Conservation (phyloP, 371 early-diverging fungal genomes). For the Lichtheimia ornata region DNA sequence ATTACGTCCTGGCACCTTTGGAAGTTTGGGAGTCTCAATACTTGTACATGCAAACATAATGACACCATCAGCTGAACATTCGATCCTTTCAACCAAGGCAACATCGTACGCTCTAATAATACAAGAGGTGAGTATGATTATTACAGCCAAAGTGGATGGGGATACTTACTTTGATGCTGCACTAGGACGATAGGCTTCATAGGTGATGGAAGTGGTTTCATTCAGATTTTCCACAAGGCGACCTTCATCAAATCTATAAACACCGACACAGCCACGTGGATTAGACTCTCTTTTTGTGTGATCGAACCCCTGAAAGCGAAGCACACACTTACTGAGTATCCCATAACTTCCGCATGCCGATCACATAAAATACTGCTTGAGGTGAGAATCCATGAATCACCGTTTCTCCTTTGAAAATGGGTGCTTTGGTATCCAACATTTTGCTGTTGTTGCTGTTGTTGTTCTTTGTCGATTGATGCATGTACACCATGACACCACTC, state of each 20-base stretch:
- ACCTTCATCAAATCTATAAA: conserved; percentile 55
- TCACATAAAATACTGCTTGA: conserved; percentile 67
- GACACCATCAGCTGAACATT: conserved; percentile 59
- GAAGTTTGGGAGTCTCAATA: conserved; percentile 62
- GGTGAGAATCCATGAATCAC: conserved; percentile 67
- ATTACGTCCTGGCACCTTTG: conserved; percentile 54
- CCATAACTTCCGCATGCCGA: conserved; percentile 71
- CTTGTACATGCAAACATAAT: conserved; percentile 69
- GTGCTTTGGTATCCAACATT: conserved; percentile 42
- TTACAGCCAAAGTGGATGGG: background rate
- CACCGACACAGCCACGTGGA: conserved; percentile 1
- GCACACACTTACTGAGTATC: conserved; percentile 47
- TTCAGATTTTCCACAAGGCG: conserved; percentile 54
- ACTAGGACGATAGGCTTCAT: conserved; percentile 52
- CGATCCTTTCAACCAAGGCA: conserved; percentile 64
- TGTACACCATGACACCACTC: conserved; percentile 63
- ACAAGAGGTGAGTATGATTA: background rate
- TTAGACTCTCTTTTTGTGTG: background rate
- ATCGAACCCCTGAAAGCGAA: background rate
- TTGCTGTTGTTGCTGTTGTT: conserved; percentile 21
- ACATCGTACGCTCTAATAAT: conserved; percentile 56
- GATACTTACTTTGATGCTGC: conserved; percentile 37
- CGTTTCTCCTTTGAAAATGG: conserved; percentile 64
- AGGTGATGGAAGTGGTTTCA: conserved; percentile 55
- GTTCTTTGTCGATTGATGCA: conserved; percentile 26